These are phyloP conservation scores for Scheffersomyces cryptocercus DNA, from an alignment of 1,139 yeast genomes.

Conservation along the genomic window DNA sequence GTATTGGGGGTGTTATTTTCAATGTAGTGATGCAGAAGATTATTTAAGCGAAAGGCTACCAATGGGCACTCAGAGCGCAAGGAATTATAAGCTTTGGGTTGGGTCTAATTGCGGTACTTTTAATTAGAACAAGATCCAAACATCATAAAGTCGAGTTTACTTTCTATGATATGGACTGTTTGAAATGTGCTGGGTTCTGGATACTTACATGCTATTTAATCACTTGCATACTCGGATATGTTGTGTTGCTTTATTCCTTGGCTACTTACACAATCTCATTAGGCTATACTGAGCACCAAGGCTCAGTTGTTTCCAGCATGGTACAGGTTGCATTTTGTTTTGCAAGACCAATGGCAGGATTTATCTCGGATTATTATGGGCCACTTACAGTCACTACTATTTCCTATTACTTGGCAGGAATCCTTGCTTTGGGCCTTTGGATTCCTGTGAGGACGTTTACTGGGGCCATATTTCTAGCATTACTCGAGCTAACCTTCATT, in stretches of 20 bases:
- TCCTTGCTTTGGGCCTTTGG: conserved; percentile 37
- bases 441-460: conserved; percentile 36
- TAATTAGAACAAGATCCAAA: conserved; percentile 24
- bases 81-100: conserved; percentile 35
- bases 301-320: conserved; percentile 47
- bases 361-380: conserved; percentile 39
- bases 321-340: conserved; percentile 41
- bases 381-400: conserved; percentile 36
- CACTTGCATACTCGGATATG: conserved; percentile 48
- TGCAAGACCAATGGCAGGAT: conserved; percentile 45
- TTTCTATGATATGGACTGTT: conserved; percentile 30
- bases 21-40: conserved; percentile 39
- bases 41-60: conserved; percentile 31
- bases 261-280: conserved; percentile 47
- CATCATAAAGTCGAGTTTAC: conserved; percentile 34
- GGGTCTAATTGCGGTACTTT: conserved; percentile 29
- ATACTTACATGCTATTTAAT: conserved; percentile 31
- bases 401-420: conserved; percentile 23
- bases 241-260: conserved; percentile 43
- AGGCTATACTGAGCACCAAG: conserved; percentile 42
- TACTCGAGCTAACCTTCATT: conserved; percentile 29
- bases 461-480: conserved; percentile 25
- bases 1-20: conserved; percentile 14
- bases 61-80: conserved; percentile 23
- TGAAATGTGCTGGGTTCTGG: conserved; percentile 33